phyloP scores from a whole-genome alignment of 1,139 yeast genomes.

The Lodderomyces elongisporus region DNA sequence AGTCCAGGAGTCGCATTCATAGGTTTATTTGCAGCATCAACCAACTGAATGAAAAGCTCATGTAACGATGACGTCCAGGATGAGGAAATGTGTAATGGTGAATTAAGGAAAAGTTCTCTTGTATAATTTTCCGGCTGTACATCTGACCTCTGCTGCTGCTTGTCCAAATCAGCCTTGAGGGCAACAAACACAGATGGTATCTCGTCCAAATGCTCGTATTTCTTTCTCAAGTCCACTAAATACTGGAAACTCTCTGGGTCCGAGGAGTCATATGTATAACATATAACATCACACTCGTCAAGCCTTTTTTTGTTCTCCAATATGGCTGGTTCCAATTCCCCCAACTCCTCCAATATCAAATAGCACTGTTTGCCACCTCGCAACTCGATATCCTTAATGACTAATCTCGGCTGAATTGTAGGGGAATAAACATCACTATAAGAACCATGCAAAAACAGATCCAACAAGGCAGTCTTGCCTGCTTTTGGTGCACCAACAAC shows the following conservation, averaged over 20 bases:
- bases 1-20: conserved; percentile 75
- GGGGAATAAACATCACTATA: conserved; percentile 74
- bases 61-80: conserved; percentile 83
- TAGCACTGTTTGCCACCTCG: conserved; percentile 96
- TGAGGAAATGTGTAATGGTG: conserved; percentile 84
- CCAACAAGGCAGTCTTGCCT: conserved; percentile 80
- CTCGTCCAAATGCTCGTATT: conserved; percentile 51
- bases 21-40: conserved; percentile 83
- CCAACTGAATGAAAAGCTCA: conserved; percentile 80
- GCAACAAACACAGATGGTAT: conserved; percentile 89
- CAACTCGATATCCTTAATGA: conserved; percentile 90
- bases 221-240: conserved; percentile 60
- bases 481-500: conserved; percentile 80
- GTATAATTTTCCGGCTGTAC: conserved; percentile 87
- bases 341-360: conserved; percentile 81
- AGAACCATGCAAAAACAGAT: conserved; percentile 72
- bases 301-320: conserved; percentile 65
- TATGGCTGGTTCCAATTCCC: conserved; percentile 80
- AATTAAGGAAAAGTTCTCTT: conserved; percentile 50
- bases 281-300: conserved; percentile 85
- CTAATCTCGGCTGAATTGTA: conserved; percentile 72
- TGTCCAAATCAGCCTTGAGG: conserved; percentile 87
- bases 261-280: conserved; percentile 87
- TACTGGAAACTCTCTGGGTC: conserved; percentile 93
- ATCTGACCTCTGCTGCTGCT: conserved; percentile 86